Evolutionary conservation across 2,329 filamentous ascomycete genomes (phyloP), one percentile per base, ranked within the genome.

Genomic region (Fusarium dimerum): DNA sequence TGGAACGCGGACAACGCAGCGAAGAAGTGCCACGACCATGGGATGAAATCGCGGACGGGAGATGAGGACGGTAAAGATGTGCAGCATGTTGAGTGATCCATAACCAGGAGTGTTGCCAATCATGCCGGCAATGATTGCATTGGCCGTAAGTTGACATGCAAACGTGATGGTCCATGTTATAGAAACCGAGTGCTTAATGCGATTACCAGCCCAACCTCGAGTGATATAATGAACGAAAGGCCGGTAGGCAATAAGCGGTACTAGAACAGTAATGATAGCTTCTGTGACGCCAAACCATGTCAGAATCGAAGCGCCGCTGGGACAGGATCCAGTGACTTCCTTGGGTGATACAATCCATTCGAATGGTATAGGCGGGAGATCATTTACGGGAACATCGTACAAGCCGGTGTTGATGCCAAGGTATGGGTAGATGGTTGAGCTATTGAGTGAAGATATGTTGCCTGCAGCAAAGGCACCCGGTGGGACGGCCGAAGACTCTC

Each of bases 271-370:
- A 15, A 63, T 59, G n/a, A 62, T 34, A 2, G 44, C 57, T 12
- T 65, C 63, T 1, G 62, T 50, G 8, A 63, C 48, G 11, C 50
- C 62, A 26, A 65, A 65, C 42, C 50, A 54, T 9, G 52, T 54
- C 9, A 64, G 18, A 11, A 62, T 56, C 3, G 46, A 50, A 4
- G 47, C 45, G 0, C 50, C 51, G 5, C 50, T 45, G 8, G 59
- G 60, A 18, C 62, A 63, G 4, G 58, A 45, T 3, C 42, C 15
- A 16, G 41, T 16, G 51, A 61, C 12, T 10, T 47, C 34, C 3
- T 47, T 49, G 6, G 59, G 57, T 10, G 59, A 62, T 11, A 64
- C 42, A 5, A 64, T 62, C 61, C 59, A 64, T 50, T 64, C 62
- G 6, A 60, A 58, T 1, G 61, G 62, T 30, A 64, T 58, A 1